Evolutionary conservation across 1,284 basidiomycete genomes (phyloP).

Genomic region (Fomitiporia mediterranea): DNA sequence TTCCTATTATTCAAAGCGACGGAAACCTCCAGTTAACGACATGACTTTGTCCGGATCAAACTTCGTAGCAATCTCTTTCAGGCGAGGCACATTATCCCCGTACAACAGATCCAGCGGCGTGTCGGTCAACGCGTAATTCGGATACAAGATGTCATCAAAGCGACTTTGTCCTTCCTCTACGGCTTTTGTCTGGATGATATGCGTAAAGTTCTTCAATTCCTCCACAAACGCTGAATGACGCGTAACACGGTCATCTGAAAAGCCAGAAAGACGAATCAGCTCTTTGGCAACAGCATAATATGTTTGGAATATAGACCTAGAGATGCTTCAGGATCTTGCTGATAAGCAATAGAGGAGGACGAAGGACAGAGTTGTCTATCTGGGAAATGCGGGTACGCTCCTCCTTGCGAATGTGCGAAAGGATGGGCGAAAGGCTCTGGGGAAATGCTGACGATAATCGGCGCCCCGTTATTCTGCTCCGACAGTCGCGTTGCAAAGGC

Average conservation of each 20-base stretch:
- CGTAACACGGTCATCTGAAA: background rate
- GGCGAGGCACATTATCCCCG: slow-evolving; percentile 15
- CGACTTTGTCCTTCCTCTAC: slow-evolving; percentile 10
- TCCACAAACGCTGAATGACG: background rate
- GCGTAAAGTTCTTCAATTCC: slow-evolving; percentile 4
- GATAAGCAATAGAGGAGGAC: slow-evolving; percentile 2
- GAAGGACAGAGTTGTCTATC: background rate
- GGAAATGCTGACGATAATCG: slow-evolving; percentile 6
- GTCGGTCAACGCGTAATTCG: slow-evolving; percentile 21
- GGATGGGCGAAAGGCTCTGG: slow-evolving; percentile 10
- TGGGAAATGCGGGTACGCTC: slow-evolving; percentile 16
- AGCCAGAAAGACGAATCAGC: background rate
- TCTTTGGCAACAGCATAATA: background rate
- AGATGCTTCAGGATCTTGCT: background rate
- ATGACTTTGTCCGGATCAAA: slow-evolving; percentile 12
- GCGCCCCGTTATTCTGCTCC: background rate
- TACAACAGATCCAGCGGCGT: slow-evolving; percentile 20
- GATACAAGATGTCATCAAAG: slow-evolving; percentile 20
- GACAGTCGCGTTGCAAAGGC: background rate
- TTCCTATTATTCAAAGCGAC: background rate
- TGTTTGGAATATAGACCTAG: background rate
- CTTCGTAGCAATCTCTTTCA: slow-evolving; percentile 6
- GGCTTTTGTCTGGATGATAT: slow-evolving; percentile 9
- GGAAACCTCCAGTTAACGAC: slow-evolving; percentile 15
- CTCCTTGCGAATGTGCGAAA: slow-evolving; percentile 11